A percentile compares a stretch with the other conserved stretches of the same genome.
Evolutionary conservation across 2,329 filamentous ascomycete genomes (phyloP).

Genomic region (Epichloe amarillans): DNA sequence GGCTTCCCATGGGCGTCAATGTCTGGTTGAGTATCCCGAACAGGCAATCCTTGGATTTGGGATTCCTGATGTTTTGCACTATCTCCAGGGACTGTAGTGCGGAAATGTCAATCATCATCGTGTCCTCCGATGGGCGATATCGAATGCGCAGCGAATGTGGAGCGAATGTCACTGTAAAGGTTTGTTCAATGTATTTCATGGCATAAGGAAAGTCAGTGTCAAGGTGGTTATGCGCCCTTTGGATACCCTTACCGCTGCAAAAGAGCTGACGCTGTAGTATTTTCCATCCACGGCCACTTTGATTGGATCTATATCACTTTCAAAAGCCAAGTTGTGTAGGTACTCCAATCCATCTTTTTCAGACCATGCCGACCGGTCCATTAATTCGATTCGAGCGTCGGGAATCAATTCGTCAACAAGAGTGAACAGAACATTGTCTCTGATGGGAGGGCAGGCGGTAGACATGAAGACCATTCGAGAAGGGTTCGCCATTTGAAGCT

Average conservation of each 20-base stretch:
- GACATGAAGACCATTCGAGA: slow-evolving; percentile 67
- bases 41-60: slow-evolving; percentile 68
- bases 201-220: slow-evolving; percentile 36
- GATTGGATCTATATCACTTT: slow-evolving; percentile 66
- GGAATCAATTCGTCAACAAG: slow-evolving; percentile 51
- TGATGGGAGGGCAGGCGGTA: slow-evolving; percentile 50
- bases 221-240: background rate
- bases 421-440: slow-evolving; percentile 58
- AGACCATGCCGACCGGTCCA: slow-evolving; percentile 75
- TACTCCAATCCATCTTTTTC: slow-evolving; percentile 65
- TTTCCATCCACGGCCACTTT: slow-evolving; percentile 71
- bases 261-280: slow-evolving; percentile 72
- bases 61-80: slow-evolving; percentile 69
- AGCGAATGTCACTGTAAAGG: slow-evolving; percentile 45
- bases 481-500: slow-evolving; percentile 68
- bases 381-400: slow-evolving; percentile 23
- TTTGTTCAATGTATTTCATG: slow-evolving; percentile 67
- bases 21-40: slow-evolving; percentile 81
- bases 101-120: slow-evolving; percentile 90
- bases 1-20: slow-evolving; percentile 73
- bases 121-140: slow-evolving; percentile 78
- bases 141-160: slow-evolving; percentile 47
- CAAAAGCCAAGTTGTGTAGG: slow-evolving; percentile 66
- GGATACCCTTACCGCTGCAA: slow-evolving; percentile 58
- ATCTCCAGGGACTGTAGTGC: slow-evolving; percentile 81